Conservation (phyloP, 768 basidiomycete genomes). For the Macrolepiota dolichaula region DNA sequence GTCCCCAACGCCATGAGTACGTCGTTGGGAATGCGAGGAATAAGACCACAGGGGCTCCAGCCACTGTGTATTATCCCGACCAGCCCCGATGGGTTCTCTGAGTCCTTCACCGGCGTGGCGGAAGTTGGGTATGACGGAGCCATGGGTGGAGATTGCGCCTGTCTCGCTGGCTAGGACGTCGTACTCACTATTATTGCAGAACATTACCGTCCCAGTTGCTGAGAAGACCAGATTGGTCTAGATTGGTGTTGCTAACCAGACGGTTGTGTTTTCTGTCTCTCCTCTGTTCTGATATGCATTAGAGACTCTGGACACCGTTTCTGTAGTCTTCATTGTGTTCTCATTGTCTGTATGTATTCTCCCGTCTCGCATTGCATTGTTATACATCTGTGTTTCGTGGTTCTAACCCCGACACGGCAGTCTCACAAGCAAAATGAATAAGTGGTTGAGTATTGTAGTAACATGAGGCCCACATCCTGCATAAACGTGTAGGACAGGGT, state of each 20-base stretch:
- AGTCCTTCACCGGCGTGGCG: constrained; percentile 7
- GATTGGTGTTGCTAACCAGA: background rate
- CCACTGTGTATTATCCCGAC: constrained; percentile 26
- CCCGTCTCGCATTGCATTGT: background rate
- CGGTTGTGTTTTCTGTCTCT: background rate
- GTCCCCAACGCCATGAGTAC: constrained; percentile 12
- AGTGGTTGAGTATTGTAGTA: no score
- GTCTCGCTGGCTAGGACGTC: constrained; percentile 1
- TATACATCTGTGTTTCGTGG: background rate
- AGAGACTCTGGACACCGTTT: constrained; percentile 6
- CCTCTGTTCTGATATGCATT: background rate
- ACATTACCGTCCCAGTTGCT: constrained; percentile 19
- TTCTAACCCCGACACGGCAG: no score
- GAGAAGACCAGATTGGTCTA: constrained; percentile 27
- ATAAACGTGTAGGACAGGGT: no score
- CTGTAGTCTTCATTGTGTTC: background rate
- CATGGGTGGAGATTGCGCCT: background rate
- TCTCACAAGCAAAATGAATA: no score
- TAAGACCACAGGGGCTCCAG: constrained; percentile 14
- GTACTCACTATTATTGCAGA: constrained; percentile 18
- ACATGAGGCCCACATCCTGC: no score
- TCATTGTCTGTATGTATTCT: background rate
- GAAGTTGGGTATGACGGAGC: background rate
- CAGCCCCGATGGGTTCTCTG: constrained; percentile 35
- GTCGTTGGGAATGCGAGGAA: constrained; percentile 16